A percentile compares a stretch with the other conserved stretches of the same genome.
Conservation (phyloP, 495 filamentous ascomycete species). For the Penicillium riverlandense region DNA sequence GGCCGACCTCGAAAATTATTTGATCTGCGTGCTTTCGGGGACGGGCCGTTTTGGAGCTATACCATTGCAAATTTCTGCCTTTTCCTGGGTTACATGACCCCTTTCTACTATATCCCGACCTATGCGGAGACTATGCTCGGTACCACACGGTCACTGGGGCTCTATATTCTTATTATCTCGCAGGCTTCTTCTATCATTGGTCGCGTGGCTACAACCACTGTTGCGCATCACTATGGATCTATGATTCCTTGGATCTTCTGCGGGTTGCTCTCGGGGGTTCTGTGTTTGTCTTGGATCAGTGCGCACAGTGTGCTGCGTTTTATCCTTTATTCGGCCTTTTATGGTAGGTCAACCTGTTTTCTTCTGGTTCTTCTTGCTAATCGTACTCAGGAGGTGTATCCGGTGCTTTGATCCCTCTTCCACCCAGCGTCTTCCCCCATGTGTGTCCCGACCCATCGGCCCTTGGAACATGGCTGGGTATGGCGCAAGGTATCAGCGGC, state of each 20-base stretch:
- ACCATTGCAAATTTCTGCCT: slow-evolving; percentile 28
- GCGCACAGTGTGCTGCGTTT: slow-evolving; percentile 45
- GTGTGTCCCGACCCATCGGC: slow-evolving; percentile 53
- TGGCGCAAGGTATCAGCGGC: slow-evolving; percentile 62
- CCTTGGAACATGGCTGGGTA: slow-evolving; percentile 60
- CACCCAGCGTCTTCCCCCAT: slow-evolving; percentile 54
- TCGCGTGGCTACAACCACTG: slow-evolving; percentile 13
- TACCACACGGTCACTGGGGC: slow-evolving; percentile 36
- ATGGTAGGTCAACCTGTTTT: slow-evolving; percentile 22
- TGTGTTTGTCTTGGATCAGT: slow-evolving; percentile 46
- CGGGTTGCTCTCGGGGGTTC: slow-evolving; percentile 12
- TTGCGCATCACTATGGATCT: slow-evolving; percentile 16
- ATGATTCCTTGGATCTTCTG: slow-evolving; percentile 19
- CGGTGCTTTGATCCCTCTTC: slow-evolving; percentile 58
- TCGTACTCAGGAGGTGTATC: slow-evolving; percentile 44
- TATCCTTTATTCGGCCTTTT: slow-evolving; percentile 54
- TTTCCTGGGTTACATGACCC: slow-evolving; percentile 56
- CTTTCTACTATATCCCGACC: slow-evolving; percentile 55
- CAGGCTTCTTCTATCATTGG: slow-evolving; percentile 26
- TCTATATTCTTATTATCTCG: slow-evolving; percentile 31
- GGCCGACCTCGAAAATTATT: slow-evolving; percentile 2
- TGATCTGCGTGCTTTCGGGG: slow-evolving; percentile 19
- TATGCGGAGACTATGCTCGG: slow-evolving; percentile 41
- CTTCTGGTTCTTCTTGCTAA: neutral
- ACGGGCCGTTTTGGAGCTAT: slow-evolving; percentile 23